Evolutionary conservation across 148 eudicot species (phyloP).

Genomic region (Rhododendron simsii): DNA sequence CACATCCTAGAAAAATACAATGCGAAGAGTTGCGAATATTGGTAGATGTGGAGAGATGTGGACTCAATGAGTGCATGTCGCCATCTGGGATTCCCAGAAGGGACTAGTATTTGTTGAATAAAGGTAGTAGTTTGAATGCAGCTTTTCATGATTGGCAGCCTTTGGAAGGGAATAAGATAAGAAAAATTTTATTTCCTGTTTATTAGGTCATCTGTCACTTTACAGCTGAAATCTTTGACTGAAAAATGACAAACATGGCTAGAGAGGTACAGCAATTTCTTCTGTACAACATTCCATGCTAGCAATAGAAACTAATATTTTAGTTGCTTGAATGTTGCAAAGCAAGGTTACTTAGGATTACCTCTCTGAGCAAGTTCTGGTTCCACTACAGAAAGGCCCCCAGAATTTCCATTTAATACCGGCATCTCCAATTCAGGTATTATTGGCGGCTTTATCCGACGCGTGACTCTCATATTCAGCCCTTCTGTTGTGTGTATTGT

Average conservation of each 20-base stretch:
- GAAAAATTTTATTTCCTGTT: neutral
- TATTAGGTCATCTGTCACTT: neutral
- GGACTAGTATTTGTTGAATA: neutral
- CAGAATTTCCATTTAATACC: conserved; percentile 30
- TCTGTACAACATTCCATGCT: neutral
- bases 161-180: neutral
- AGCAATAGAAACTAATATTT: neutral
- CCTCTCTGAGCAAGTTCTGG: conserved; percentile 30
- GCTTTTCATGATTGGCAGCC: neutral
- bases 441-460: conserved; percentile 41
- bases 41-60: neutral
- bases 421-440: conserved; percentile 41
- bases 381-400: conserved; percentile 20
- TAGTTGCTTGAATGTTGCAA: neutral
- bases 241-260: conserved; percentile 2
- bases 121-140: neutral
- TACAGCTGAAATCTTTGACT: neutral
- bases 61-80: neutral
- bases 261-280: neutral
- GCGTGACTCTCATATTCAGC: conserved; percentile 71
- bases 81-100: neutral
- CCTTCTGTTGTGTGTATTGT: conserved; percentile 95
- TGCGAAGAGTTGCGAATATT: neutral
- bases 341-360: conserved; percentile 8
- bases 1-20: neutral